Base-by-base conservation (phyloP, 2,329 filamentous ascomycete genomes). In the Coniochaeta sp. region DNA sequence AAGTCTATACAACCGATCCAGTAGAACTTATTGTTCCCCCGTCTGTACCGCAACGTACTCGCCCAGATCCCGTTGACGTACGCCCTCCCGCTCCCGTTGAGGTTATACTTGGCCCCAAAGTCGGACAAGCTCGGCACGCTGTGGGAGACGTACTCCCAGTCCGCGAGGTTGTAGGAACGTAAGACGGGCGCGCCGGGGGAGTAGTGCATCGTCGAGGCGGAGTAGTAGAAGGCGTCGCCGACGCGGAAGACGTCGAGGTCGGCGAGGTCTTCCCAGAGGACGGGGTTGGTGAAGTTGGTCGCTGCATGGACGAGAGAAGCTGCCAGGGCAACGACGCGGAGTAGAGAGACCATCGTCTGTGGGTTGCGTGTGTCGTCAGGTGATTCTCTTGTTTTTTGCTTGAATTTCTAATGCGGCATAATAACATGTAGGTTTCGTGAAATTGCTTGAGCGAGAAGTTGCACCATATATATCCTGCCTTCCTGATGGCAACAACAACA, bases 41-140 rank as follows among this genome's bases (percentile, higher is more conserved):
- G 57, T 6, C 77, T 71, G 60, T 82, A 81, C 4, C 73, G 66
- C 10, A 83, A 64, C 0, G 73, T 74, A 0, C 74, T 79, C 0
- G 80, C 79, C 75, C 76, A 83, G 6, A 76, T 81, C 0, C 80
- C 79, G 42, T 73, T 68, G 8, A 75, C 68, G 54, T 83, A 82
- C 1, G 72, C 74, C 1, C 65, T 63, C 3, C 64, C 61, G 3
- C 67, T 65, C 47, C 66, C 67, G 7, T 63, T 64, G 9, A 82
- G 65, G 58, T 77, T 65, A 63, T 81, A 82, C 6, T 66, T 66
- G 16, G 67, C 57, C 6, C 71, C 72, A 59, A 74, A 82, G 49
- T 70, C 62, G 2, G 78, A 63, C 1, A 58, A 18, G n/a, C n/a
- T n/a, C 0, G 74, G 74, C 4, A 78, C 67, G 0, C 70, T 72